Evolutionary conservation across 257 asterid species (phyloP), one percentile per base, ranked within the genome.

Genomic region (Solanum tarijense): DNA sequence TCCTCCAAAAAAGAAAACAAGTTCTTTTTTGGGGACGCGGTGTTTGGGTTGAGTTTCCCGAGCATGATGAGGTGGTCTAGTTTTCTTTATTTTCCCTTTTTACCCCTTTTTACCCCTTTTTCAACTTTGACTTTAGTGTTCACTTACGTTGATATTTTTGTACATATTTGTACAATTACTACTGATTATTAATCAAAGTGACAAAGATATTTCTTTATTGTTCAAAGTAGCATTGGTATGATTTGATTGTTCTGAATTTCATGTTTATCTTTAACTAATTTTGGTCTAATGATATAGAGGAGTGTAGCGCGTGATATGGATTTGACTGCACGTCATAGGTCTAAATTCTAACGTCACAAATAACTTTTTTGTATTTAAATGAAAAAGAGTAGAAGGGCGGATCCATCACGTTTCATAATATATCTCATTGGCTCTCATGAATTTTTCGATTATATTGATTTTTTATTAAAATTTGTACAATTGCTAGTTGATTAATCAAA

Each of bases 281-380:
- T 73, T 74, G 52, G 6, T 74, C 82, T 35, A 35, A 74, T 74
- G 11, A 35, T 55, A 20, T 20, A 7, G 1, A 74, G 1, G 29
- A 35, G 82, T 10, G 20, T 68, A 68, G 12, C 27, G n/a, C 20
- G 0, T 74, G 82, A 74, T 34, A 10, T 74, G 48, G 6, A 35
- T 74, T 74, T 35, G 18, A 11, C 1, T 0, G 0, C 29, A 74
- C 3, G 3, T 21, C 10, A 34, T 0, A 9, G 0, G 14, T 34
- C 25, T 32, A 29, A 69, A 29, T 1, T 69, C 0, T 29, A 62
- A 62, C 8, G 36, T 29, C 12, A 0, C 0, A 29, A 69, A 68
- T 3, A 69, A 13, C 0, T 69, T 68, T 69, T 27, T 1, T 29
- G 38, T 69, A 27, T 29, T 68, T 69, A 69, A 66, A 66, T 12